Conservation (phyloP, 2,329 filamentous ascomycete genomes). For the Colletotrichum aenigma region DNA sequence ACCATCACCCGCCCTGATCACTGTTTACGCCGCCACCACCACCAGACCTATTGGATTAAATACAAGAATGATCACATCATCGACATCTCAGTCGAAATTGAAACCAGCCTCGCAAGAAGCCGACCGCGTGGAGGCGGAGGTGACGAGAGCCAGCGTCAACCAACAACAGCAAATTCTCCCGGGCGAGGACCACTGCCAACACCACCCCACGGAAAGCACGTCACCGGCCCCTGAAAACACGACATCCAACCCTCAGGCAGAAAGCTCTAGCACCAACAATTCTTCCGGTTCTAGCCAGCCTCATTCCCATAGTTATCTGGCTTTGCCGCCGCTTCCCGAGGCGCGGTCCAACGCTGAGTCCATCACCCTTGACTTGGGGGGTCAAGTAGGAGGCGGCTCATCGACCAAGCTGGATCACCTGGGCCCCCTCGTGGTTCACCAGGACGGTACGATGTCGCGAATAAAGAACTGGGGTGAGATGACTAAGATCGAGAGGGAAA, state of each 20-base stretch:
- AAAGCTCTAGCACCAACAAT: not conserved
- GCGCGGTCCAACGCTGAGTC: not conserved
- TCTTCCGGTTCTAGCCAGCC: slow-evolving; percentile 10
- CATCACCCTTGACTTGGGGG: slow-evolving; percentile 36
- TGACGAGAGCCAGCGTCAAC: not conserved
- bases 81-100: not conserved
- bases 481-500: slow-evolving; percentile 69
- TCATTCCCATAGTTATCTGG: not conserved
- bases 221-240: slow-evolving; percentile 17
- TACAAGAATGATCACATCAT: slow-evolving; percentile 13
- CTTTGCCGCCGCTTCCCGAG: slow-evolving; percentile 20
- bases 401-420: slow-evolving; percentile 68
- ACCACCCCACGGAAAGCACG: slow-evolving; percentile 21
- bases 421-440: slow-evolving; percentile 76
- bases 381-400: slow-evolving; percentile 23
- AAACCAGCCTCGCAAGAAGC: not conserved
- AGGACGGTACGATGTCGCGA: slow-evolving; percentile 72
- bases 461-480: slow-evolving; percentile 78
- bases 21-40: not conserved
- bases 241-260: slow-evolving; percentile 7
- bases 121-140: not conserved
- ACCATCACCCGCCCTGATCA: slow-evolving; percentile 5
- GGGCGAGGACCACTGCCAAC: not conserved
- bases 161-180: not conserved
- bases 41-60: not conserved